phyloP scores from a whole-genome alignment of 2,329 filamentous ascomycete species.

The Colletotrichum graminicola region DNA sequence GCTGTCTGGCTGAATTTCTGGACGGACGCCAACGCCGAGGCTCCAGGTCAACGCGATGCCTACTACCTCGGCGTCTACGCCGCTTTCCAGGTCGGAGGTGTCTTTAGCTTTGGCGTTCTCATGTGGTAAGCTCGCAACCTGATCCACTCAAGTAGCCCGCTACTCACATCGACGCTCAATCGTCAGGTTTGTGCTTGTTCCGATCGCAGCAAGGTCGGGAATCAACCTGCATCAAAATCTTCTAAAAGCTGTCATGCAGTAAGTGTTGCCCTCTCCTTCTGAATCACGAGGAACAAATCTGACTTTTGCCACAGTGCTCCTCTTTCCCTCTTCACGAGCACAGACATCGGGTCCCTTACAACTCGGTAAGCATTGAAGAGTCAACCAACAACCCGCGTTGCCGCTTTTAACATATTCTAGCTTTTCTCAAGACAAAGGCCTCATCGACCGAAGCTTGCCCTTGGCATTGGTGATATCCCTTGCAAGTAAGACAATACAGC shows the following conservation, averaged over 20 bases:
- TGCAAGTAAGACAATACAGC: conserved; percentile 20
- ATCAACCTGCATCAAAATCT: conserved; percentile 36
- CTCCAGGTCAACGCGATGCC: conserved; percentile 33
- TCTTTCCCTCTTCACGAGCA: conserved; percentile 40
- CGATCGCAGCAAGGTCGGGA: conserved; percentile 34
- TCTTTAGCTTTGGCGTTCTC: conserved; percentile 37
- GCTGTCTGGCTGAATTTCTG: conserved; percentile 50
- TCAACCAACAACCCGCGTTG: conserved; percentile 11
- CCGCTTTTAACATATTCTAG: neutral
- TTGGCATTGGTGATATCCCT: conserved; percentile 44
- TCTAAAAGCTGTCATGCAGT: conserved; percentile 38
- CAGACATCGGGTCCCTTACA: conserved; percentile 45
- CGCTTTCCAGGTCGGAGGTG: conserved; percentile 25
- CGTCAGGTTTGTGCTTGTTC: conserved; percentile 34
- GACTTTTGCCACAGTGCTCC: conserved; percentile 30
- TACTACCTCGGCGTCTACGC: conserved; percentile 46
- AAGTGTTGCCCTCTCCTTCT: neutral
- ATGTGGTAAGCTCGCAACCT: conserved; percentile 24
- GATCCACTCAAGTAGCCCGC: neutral
- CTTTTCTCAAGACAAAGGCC: conserved; percentile 46
- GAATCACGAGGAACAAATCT: neutral
- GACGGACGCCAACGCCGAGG: conserved; percentile 43
- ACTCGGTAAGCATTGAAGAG: conserved; percentile 43
- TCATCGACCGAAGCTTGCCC: conserved; percentile 46
- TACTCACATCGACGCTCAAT: neutral